Evolutionary conservation across 1,284 basidiomycete genomes (phyloP).

Genomic region (Cerrena zonata): DNA sequence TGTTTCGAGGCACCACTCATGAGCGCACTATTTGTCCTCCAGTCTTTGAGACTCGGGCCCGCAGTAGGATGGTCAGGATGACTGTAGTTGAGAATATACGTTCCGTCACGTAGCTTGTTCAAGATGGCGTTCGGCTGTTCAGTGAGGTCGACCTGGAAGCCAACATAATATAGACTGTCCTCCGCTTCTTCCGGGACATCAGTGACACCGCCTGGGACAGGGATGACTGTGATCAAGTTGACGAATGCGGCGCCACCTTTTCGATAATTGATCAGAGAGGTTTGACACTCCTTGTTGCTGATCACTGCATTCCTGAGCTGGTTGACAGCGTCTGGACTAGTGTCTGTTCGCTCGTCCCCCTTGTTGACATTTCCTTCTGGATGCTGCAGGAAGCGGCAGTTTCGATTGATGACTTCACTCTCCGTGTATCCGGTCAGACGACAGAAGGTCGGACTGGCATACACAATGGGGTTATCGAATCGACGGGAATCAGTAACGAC

Average conservation of each 20-base stretch:
- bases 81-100: constrained; percentile 56
- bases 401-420: constrained; percentile 77
- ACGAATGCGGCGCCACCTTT: constrained; percentile 83
- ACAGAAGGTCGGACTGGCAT: constrained; percentile 77
- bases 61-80: not conserved
- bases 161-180: constrained; percentile 79
- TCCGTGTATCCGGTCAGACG: constrained; percentile 79
- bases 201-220: constrained; percentile 62
- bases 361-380: constrained; percentile 63
- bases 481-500: constrained; percentile 79
- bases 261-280: constrained; percentile 81
- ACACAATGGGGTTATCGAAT: constrained; percentile 81
- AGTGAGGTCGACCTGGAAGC: constrained; percentile 87
- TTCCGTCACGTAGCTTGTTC: constrained; percentile 70
- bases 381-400: constrained; percentile 83
- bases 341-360: constrained; percentile 64
- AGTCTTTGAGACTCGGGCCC: constrained; percentile 25
- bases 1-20: constrained; percentile 36
- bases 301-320: constrained; percentile 62
- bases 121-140: constrained; percentile 83
- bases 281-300: constrained; percentile 83
- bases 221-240: constrained; percentile 83
- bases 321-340: constrained; percentile 64
- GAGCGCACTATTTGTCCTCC: constrained; percentile 29
- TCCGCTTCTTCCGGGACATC: constrained; percentile 42